A percentile compares a stretch with the other conserved stretches of the same genome.
Evolutionary conservation across 129 eudicot genomes (phyloP).

Genomic region (Smallanthus sonchifolius): DNA sequence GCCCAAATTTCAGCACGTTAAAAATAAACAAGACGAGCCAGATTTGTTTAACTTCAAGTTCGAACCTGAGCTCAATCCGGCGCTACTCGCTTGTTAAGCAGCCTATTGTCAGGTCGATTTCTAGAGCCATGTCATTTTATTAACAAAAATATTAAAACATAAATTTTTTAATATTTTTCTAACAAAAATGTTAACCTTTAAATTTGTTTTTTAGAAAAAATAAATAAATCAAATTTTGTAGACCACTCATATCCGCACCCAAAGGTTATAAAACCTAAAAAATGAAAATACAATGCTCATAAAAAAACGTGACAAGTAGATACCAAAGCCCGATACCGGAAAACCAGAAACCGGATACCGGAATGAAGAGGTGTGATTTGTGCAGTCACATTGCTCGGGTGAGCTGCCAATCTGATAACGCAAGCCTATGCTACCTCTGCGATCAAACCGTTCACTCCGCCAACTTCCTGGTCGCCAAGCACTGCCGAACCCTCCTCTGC

Average conservation of each 20-base stretch:
- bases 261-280: no score
- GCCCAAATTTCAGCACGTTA: no score
- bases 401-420: slow-evolving; percentile 65
- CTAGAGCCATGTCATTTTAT: no score
- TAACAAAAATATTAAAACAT: no score
- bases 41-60: no score
- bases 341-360: slow-evolving; percentile 1
- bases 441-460: slow-evolving; percentile 71
- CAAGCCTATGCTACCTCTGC: slow-evolving; percentile 66
- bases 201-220: not conserved
- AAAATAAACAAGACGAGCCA: no score
- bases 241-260: not conserved
- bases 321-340: not conserved
- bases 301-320: not conserved
- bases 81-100: no score
- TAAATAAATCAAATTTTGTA: not conserved
- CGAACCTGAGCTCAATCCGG: no score
- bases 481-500: slow-evolving; percentile 59
- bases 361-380: slow-evolving; percentile 54
- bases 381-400: slow-evolving; percentile 47
- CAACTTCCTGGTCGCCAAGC: slow-evolving; percentile 71
- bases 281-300: not conserved
- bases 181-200: no score
- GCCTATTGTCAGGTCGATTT: no score
- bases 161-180: no score